Conservation (phyloP, 441 rosid species). For the Syzygium syzygioides region DNA sequence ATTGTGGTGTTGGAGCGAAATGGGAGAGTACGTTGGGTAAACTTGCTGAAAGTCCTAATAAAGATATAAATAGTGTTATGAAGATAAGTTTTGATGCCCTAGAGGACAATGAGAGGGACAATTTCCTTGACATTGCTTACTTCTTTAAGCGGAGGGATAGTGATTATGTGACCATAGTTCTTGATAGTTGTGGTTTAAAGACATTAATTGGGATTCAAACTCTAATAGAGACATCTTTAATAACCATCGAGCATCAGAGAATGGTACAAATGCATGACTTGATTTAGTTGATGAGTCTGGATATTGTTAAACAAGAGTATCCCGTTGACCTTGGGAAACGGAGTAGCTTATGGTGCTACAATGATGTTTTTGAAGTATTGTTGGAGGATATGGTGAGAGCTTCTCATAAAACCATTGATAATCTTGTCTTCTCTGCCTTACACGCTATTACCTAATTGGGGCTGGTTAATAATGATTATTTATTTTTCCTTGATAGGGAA, state of each 20-base stretch:
- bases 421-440: too few species aligned
- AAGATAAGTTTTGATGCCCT: neutral
- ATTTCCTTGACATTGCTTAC: neutral
- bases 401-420: rapidly evolving
- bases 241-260: neutral
- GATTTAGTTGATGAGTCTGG: neutral
- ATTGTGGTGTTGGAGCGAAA: neutral
- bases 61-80: rapidly evolving
- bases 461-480: rapidly evolving
- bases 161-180: neutral
- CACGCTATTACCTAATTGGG: rapidly evolving
- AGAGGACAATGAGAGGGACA: neutral
- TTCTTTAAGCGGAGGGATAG: neutral
- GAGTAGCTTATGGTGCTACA: neutral
- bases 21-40: rapidly evolving
- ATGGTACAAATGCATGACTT: neutral
- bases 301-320: rapidly evolving
- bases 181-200: rapidly evolving
- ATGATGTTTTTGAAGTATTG: neutral
- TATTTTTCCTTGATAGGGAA: rapidly evolving
- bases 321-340: rapidly evolving
- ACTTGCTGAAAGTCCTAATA: neutral
- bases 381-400: rapidly evolving
- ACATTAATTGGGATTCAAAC: neutral
- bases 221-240: neutral